A percentile compares a stretch with the other conserved stretches of the same genome.
These are phyloP conservation scores for Babesia bigemina DNA, from an alignment of 169 alveolate species.

Conservation along the genomic window DNA sequence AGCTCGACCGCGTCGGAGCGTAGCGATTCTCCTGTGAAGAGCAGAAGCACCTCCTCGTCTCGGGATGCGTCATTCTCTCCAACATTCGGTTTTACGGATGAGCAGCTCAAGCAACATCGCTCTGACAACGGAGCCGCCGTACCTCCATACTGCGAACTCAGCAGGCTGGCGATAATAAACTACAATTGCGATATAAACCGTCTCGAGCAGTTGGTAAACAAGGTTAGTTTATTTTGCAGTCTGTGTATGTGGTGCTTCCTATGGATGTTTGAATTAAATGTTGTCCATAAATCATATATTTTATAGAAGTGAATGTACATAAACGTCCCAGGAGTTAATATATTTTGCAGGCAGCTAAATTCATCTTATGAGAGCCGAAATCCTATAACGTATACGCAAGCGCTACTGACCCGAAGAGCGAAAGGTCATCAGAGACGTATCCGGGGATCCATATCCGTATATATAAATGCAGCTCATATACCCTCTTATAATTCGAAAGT, in stretches of 20 bases:
- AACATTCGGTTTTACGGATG: not conserved
- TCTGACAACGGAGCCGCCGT: slow-evolving; percentile 1
- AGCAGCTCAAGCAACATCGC: not conserved
- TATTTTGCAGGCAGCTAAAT: not conserved
- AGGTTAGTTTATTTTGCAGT: slow-evolving; percentile 1
- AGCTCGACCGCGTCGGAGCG: not conserved
- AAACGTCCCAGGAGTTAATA: not conserved
- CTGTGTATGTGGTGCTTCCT: not conserved
- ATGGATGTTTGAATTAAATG: not conserved
- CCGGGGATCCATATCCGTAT: no score
- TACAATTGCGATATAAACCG: slow-evolving; percentile 67
- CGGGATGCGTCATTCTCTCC: slow-evolving; percentile 14
- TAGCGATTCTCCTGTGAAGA: not conserved
- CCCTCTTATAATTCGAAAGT: no score
- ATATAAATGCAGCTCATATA: no score
- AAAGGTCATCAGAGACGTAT: no score
- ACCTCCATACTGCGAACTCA: slow-evolving; percentile 81
- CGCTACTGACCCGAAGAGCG: no score
- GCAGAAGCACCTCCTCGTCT: not conserved
- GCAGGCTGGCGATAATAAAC: slow-evolving; percentile 67
- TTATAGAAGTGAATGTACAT: not conserved
- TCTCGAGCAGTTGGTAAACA: slow-evolving; percentile 64
- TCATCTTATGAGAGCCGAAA: not conserved
- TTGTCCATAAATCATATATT: not conserved
- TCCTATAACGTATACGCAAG: no score